Evolutionary conservation across 805 yeast species (phyloP), one percentile per base, ranked within the genome.

Genomic region (Candida pseudoglaebosa): DNA sequence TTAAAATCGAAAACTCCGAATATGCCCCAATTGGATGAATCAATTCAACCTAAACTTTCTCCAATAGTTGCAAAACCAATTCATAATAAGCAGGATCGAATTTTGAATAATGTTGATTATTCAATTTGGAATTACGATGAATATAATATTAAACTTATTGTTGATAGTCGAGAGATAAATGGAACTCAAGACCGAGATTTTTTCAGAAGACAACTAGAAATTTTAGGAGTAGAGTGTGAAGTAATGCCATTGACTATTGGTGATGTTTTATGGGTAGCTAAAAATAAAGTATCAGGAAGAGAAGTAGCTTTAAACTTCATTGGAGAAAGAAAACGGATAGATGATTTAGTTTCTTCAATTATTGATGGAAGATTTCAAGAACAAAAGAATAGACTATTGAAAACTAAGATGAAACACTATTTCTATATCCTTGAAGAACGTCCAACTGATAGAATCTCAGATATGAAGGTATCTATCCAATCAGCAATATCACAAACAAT

Each of bases 261-360:
- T 4, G 99, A 93, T 63, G 82, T 83, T 1, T 45, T 84, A 7
- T 93, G 98, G 99, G 70, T 89, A 2, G 99, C 96, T 0, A 72
- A 73, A 40, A 75, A 88, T 51, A 74, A 65, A 37, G 48, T 43
- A 0, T 74, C 85, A 0, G 71, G 74, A 1, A 72, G 73, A 38
- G 81, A 81, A 39, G 87, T 81, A 4, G 82, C 86, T 1, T 61
- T 93, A 13, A 84, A 91, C 55, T 81, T 78, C 44, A 83, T 93
- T n/a, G 73, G 91, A 33, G 99, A 93, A 63, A 70, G 99, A 28
- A 93, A 93, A 60, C 66, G 96, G 40, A 60, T 90, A 32, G 95
- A 87, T 54, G 99, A 93, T 67, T 71, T 93, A 50, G 84, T 84
- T 0, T 54, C 70, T 24, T 85, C 95, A 37, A 88, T 93, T 33